Evolutionary conservation across 345 rosid species (phyloP).

Genomic region (Citrus hindsii): DNA sequence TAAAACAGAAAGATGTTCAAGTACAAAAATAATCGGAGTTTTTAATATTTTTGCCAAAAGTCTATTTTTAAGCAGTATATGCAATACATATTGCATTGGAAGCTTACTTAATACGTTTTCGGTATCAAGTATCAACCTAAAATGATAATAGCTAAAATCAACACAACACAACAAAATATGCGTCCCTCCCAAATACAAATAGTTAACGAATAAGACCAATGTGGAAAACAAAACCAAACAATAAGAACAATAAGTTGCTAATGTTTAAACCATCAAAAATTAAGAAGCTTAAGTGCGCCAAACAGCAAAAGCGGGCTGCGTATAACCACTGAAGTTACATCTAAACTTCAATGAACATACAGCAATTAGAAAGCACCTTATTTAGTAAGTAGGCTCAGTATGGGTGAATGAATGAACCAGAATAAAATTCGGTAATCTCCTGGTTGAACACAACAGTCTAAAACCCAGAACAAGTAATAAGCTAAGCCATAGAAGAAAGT

Average conservation of each 20-base stretch:
- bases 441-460: background rate
- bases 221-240: background rate
- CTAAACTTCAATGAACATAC: background rate
- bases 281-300: background rate
- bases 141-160: background rate
- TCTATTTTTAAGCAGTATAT: background rate
- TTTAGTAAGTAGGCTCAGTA: background rate
- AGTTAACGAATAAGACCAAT: background rate
- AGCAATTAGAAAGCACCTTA: background rate
- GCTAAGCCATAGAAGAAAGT: background rate
- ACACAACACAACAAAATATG: background rate
- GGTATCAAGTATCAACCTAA: background rate
- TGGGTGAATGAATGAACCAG: background rate
- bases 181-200: background rate
- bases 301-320: background rate
- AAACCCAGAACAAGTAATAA: background rate
- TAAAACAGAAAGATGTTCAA: no score
- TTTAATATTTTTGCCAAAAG: no score
- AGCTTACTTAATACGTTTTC: background rate
- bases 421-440: background rate
- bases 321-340: background rate
- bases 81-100: background rate
- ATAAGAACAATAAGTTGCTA: background rate
- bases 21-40: no score
- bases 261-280: background rate